phyloP scores from a whole-genome alignment of 768 basidiomycete genomes.

The Neoboletus brunneissimus region DNA sequence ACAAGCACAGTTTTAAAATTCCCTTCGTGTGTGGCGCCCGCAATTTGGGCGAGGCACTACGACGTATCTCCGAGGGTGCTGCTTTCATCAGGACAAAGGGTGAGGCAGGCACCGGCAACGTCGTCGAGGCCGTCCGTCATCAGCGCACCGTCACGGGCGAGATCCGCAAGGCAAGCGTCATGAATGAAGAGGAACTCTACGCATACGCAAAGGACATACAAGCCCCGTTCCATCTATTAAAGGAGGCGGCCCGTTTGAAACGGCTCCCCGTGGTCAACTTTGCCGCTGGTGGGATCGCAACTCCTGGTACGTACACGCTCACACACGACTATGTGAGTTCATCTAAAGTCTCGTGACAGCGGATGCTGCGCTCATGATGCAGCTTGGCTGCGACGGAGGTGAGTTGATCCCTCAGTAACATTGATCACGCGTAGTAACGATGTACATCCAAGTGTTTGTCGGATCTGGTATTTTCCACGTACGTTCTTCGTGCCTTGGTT shows the following conservation, averaged over 20 bases:
- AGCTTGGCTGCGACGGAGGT: constrained; percentile 96
- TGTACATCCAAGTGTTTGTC: constrained; percentile 72
- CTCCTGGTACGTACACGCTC: constrained; percentile 61
- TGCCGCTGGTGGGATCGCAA: constrained; percentile 91
- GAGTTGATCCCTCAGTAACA: constrained; percentile 24
- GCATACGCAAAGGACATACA: constrained; percentile 88
- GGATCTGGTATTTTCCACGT: constrained; percentile 97
- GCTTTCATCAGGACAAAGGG: constrained; percentile 99
- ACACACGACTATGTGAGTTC: not conserved
- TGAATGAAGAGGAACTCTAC: constrained; percentile 96
- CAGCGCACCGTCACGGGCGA: constrained; percentile 78
- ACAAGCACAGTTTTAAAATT: constrained; percentile 93
- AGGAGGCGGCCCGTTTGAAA: constrained; percentile 93
- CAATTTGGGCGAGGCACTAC: constrained; percentile 92
- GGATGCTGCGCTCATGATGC: constrained; percentile 99
- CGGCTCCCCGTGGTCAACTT: constrained; percentile 95
- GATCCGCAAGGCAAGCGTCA: constrained; percentile 79
- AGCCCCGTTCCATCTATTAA: constrained; percentile 92
- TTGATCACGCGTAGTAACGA: not conserved
- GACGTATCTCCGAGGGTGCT: constrained; percentile 95
- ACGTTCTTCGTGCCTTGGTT: constrained; percentile 27
- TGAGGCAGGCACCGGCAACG: constrained; percentile 85
- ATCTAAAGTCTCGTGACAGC: constrained; percentile 40
- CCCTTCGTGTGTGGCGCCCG: constrained; percentile 97
- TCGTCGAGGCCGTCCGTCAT: constrained; percentile 93